Evolutionary conservation across 192 early-diverging fungal species (phyloP), one percentile per base, ranked within the genome.

Genomic region (Coemansia guatemalensis): DNA sequence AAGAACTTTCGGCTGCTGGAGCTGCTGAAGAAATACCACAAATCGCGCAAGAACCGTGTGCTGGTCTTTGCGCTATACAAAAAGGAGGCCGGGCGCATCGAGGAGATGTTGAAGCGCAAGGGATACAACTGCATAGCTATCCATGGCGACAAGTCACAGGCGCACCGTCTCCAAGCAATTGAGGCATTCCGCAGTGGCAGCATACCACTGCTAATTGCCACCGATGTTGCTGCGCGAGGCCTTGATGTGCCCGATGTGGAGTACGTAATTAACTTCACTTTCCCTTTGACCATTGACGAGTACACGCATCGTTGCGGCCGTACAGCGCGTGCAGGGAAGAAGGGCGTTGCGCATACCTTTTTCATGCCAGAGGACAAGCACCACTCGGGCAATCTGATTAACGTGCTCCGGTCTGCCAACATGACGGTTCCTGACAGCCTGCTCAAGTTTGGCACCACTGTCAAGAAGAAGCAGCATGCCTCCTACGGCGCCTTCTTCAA

Each of bases 271-370:
- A 99, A 99, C 78, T 87, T 91, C 53, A 95, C 93, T 21, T 97
- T 95, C 86, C 96, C 96, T n/a, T 80, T 97, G 73, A 96, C 94
- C 49, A 94, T 94, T 60, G 96, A 99, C 74, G 93, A 95, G 69
- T 90, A 92, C 73, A 85, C 91, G 23, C 91, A 94, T 73, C 92
- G 96, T 57, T 96, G 96, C 71, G 97, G 97, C 29, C 89, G 97
- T 60, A 99, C 97, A 5, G 97, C 92, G 8, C 88, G 97, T 65
- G 97, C 93, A 55, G 97, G 97, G 53, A 87, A 87, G 70, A 94
- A 78, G 74, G 95, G 97, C 47, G 88, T 85, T 53, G 87, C 93
- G 20, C 92, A 99, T 62, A 99, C 96, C 33, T 88, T 96, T 67
- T 99, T 99, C 65, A 96, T 93, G 8, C 60, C 84, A 11, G 85